Evolutionary conservation across 2,329 filamentous ascomycete genomes (phyloP).

Genomic region (Chalaropsis ovoidea): DNA sequence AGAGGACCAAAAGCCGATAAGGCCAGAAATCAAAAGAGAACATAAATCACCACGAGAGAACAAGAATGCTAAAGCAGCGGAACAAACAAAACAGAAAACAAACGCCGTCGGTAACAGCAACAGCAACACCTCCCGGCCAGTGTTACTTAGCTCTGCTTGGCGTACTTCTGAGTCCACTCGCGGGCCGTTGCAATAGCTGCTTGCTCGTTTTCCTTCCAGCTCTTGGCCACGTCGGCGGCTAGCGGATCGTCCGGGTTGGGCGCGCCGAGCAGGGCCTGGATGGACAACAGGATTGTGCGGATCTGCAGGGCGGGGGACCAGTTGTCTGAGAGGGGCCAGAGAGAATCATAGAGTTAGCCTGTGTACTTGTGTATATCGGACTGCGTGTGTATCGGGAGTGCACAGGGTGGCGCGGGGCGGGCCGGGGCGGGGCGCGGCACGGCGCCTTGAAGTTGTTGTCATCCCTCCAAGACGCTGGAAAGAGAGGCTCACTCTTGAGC

Average conservation of each 20-base stretch:
- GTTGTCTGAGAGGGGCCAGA: slow-evolving; percentile 56
- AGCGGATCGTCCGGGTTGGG: slow-evolving; percentile 98
- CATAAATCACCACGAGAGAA: background rate
- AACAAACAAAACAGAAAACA: slow-evolving; percentile 1
- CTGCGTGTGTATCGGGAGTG: background rate
- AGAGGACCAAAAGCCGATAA: background rate
- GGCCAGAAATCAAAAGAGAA: slow-evolving; percentile 1
- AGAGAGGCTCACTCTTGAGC: slow-evolving; percentile 64
- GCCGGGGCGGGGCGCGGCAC: background rate
- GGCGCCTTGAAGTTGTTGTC: background rate
- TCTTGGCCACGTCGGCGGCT: slow-evolving; percentile 92
- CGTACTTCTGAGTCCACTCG: slow-evolving; percentile 84
- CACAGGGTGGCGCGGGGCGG: background rate
- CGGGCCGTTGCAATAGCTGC: slow-evolving; percentile 84
- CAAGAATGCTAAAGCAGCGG: slow-evolving; percentile 9
- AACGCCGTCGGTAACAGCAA: background rate
- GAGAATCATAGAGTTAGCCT: slow-evolving; percentile 16
- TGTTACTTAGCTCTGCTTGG: slow-evolving; percentile 32
- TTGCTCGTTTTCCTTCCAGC: slow-evolving; percentile 93
- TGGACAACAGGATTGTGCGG: slow-evolving; percentile 94
- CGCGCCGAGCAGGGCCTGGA: slow-evolving; percentile 89
- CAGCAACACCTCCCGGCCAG: background rate
- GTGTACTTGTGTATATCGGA: background rate
- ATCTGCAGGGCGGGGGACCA: slow-evolving; percentile 98
- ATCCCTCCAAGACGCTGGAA: background rate